These are phyloP conservation scores for Arabidopsis arenosa DNA, from an alignment of 345 rosid species.

Conservation along the genomic window DNA sequence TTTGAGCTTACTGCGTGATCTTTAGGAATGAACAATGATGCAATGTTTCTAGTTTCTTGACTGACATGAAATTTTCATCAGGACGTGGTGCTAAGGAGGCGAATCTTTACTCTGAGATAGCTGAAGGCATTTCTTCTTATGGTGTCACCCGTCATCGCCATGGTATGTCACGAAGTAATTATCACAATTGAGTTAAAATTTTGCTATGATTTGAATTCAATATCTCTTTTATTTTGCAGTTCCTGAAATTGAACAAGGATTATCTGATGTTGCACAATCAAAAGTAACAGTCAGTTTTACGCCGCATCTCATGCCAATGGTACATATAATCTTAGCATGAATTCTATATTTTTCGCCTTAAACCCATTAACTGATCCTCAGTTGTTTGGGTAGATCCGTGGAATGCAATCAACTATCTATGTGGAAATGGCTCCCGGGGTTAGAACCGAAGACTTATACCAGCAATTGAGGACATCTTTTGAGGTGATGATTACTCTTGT, in stretches of 20 bases:
- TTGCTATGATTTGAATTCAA: slow-evolving; percentile 20
- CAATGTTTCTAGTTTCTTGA: slow-evolving; percentile 23
- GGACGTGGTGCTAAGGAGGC: slow-evolving; percentile 97
- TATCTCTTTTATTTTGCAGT: slow-evolving; percentile 54
- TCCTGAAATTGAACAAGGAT: slow-evolving; percentile 98
- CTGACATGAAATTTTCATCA: slow-evolving; percentile 42
- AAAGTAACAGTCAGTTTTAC: slow-evolving; percentile 92
- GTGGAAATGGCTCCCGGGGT: slow-evolving; percentile 83
- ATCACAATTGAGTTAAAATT: neutral
- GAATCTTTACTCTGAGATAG: slow-evolving; percentile 79
- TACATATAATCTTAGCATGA: slow-evolving; percentile 37
- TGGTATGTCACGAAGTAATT: slow-evolving; percentile 49
- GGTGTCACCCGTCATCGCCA: slow-evolving; percentile 94
- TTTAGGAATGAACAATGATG: slow-evolving; percentile 18
- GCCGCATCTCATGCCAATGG: slow-evolving; percentile 99
- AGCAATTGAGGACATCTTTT: slow-evolving; percentile 58
- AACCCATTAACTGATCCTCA: neutral
- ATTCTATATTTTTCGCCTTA: slow-evolving; percentile 23
- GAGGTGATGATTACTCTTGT: slow-evolving; percentile 56
- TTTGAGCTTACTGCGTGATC: slow-evolving; percentile 30
- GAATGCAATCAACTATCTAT: slow-evolving; percentile 94
- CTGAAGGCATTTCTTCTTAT: slow-evolving; percentile 92
- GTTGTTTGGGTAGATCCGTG: slow-evolving; percentile 67
- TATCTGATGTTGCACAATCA: slow-evolving; percentile 71
- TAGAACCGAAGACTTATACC: slow-evolving; percentile 62